These are phyloP conservation scores for Schwanniomyces polymorphus DNA, from an alignment of 805 yeast species.

Conservation along the genomic window DNA sequence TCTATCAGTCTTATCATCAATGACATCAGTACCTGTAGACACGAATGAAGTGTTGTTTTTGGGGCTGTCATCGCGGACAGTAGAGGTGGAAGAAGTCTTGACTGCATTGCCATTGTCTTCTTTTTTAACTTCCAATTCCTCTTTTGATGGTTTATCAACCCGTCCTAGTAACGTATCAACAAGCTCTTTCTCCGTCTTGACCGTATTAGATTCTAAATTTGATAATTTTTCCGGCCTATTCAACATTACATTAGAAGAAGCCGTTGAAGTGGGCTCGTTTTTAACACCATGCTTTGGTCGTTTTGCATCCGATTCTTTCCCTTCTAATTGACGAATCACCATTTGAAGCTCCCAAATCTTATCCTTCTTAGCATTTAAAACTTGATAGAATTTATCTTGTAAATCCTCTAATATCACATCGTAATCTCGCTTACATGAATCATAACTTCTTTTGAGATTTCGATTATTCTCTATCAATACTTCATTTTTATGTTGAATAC, in stretches of 20 bases:
- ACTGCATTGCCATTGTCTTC: neutral
- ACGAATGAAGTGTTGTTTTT: too few species aligned
- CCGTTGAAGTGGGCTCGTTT: neutral
- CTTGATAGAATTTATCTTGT: conserved; percentile 23
- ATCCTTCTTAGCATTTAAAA: conserved; percentile 29
- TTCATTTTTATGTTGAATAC: neutral
- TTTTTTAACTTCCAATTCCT: neutral
- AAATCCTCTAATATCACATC: conserved; percentile 20
- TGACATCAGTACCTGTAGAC: too few species aligned
- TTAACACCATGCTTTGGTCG: neutral
- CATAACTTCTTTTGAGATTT: conserved; percentile 8
- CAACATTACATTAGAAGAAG: neutral
- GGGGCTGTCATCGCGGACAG: too few species aligned
- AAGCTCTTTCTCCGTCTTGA: neutral
- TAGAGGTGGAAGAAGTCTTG: neutral
- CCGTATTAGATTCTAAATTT: neutral
- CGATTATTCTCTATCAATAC: conserved; percentile 3
- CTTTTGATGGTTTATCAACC: neutral
- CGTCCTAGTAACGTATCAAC: neutral
- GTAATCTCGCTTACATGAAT: conserved; percentile 13
- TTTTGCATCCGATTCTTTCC: neutral
- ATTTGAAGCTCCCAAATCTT: conserved; percentile 25
- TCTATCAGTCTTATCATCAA: too few species aligned
- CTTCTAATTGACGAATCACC: neutral
- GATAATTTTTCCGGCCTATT: neutral